Base-by-base conservation (phyloP, 2,329 filamentous ascomycete species). In the Amylocarpus encephaloides region DNA sequence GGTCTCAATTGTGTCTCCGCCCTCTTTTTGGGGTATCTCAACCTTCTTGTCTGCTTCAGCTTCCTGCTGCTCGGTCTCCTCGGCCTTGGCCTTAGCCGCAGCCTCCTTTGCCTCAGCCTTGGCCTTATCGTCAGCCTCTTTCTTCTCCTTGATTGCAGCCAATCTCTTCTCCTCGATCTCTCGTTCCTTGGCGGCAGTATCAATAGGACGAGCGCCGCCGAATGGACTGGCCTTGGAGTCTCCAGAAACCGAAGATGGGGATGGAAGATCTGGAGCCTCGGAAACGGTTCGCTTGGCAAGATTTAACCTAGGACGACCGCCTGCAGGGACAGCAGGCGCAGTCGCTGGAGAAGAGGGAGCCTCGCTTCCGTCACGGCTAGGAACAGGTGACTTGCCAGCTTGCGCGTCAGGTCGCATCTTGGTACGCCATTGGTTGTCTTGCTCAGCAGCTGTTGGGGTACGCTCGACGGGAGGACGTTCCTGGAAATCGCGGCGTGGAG, bases 171-270 rank as follows among this genome's bases (percentile, higher is more conserved):
- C 89, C 64, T 94, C 92, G 51, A 98, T 83, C 68, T 94, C 85
- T 62, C 84, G 85, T 73, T 97, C 92, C 59, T 88, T 84, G 12
- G 90, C 80, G 41, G 88, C 87, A 42, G 92, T 97, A 70, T 98
- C 91, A 62, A 97, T 95, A 49, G 93, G 93, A 55, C 86, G 84
- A 50, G 93, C 93, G 54, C 87, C 91, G 63, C 93, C 93, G 67
- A 98, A 98, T 36, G 90, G 90, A 69, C 86, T 97, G 22, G 90
- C 79, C 75, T 96, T 97, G 38, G 87, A 74, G 63, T 93, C 86
- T n/a, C 70, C 65, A 49, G 74, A 65, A 45, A 72, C 63, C 9
- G 73, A 68, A 10, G 73, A 68, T 19, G 82, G 67, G 3, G 78
- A 72, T 32, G 71, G 58, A 9, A 71, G 64, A 54, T 79, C 78